A percentile compares a stretch with the other conserved stretches of the same genome.
Evolutionary conservation across 106 monocot species (phyloP).

Genomic region (Acorus calamus): DNA sequence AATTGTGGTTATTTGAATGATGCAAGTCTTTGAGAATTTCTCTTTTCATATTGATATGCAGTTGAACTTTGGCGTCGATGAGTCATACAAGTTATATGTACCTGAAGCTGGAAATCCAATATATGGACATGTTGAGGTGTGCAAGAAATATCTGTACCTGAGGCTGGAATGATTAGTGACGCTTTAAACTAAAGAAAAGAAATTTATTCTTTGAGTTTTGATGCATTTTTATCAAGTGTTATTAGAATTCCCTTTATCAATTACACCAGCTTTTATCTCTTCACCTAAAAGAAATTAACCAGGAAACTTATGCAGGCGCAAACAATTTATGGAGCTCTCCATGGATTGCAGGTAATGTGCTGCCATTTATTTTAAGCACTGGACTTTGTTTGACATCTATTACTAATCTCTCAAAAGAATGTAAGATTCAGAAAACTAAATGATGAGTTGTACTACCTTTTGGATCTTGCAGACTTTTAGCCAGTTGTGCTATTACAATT

Average conservation of each 20-base stretch:
- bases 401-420: neutral
- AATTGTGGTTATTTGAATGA: no score
- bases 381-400: neutral
- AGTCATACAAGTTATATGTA: constrained; percentile 61
- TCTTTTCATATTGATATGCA: constrained; percentile 21
- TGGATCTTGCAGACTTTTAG: constrained; percentile 67
- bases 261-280: neutral
- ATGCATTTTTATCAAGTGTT: neutral
- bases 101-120: constrained; percentile 38
- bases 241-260: neutral
- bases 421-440: no score
- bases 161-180: no score
- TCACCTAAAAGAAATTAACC: neutral
- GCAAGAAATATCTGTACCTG: neutral
- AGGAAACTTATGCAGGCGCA: constrained; percentile 51
- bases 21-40: no score
- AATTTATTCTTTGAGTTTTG: constrained; percentile 3
- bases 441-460: neutral
- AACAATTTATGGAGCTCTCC: constrained; percentile 90
- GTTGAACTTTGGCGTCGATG: constrained; percentile 74
- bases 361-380: neutral
- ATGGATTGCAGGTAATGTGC: constrained; percentile 66
- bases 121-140: constrained; percentile 60
- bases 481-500: constrained; percentile 71
- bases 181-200: no score